Evolutionary conservation across 805 yeast species (phyloP).

Genomic region (Kluyveromyces nonfermentans): DNA sequence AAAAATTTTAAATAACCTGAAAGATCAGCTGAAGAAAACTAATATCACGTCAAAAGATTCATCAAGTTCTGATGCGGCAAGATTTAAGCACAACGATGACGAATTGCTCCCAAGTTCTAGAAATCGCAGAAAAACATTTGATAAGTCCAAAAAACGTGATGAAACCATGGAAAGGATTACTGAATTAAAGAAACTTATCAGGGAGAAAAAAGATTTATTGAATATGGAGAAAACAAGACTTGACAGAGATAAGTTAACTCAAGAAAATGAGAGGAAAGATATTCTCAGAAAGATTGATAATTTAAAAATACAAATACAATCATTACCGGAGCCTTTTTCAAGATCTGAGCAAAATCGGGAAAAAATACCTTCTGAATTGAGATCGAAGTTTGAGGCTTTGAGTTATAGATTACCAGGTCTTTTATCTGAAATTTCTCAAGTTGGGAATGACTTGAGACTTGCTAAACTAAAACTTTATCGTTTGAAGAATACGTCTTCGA

Average conservation of each 20-base stretch:
- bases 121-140: constrained; percentile 40
- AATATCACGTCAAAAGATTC: constrained; percentile 12
- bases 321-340: constrained; percentile 32
- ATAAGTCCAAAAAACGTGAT: constrained; percentile 8
- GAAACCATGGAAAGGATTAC: constrained; percentile 31
- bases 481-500: constrained; percentile 56
- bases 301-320: constrained; percentile 50
- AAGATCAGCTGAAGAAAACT: constrained; percentile 35
- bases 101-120: constrained; percentile 60
- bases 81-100: constrained; percentile 68
- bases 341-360: constrained; percentile 8
- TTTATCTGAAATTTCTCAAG: constrained; percentile 48
- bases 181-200: constrained; percentile 52
- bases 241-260: constrained; percentile 30
- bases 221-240: constrained; percentile 32
- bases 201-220: constrained; percentile 61
- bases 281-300: constrained; percentile 50
- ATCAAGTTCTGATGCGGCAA: constrained; percentile 29
- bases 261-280: constrained; percentile 22
- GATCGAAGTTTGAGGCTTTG: constrained; percentile 48
- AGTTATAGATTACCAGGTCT: constrained; percentile 67
- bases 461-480: constrained; percentile 59
- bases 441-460: constrained; percentile 59
- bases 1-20: constrained; percentile 62
- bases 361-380: constrained; percentile 36